Evolutionary conservation across 352 stramenopile species (phyloP).

Genomic region (Pythium chondricola): DNA sequence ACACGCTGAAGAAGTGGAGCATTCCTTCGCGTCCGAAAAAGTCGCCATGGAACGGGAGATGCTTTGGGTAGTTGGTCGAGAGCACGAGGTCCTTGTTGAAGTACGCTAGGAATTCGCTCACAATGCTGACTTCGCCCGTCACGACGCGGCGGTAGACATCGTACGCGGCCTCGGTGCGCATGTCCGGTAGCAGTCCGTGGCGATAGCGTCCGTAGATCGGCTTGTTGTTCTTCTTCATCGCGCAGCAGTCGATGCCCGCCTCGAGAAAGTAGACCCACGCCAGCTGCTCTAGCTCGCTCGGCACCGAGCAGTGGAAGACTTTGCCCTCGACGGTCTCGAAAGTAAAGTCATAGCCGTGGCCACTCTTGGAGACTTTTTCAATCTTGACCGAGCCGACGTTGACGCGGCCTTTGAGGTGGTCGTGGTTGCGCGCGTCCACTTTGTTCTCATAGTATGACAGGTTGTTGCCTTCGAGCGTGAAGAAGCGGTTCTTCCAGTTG

Average conservation of each 20-base stretch:
- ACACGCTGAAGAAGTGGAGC: conserved; percentile 69
- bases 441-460: conserved; percentile 89
- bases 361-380: conserved; percentile 73
- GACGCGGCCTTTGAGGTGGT: conserved; percentile 80
- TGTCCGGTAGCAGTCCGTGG: conserved; percentile 60
- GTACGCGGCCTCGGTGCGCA: conserved; percentile 73
- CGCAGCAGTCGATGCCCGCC: conserved; percentile 68
- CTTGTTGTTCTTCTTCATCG: conserved; percentile 82
- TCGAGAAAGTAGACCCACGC: conserved; percentile 85
- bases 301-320: conserved; percentile 74
- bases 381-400: conserved; percentile 70
- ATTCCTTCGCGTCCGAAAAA: conserved; percentile 84
- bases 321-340: conserved; percentile 84
- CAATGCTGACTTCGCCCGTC: conserved; percentile 35
- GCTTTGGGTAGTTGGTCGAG: conserved; percentile 76
- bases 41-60: conserved; percentile 66
- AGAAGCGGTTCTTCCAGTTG: conserved; percentile 87
- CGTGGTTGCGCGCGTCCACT: conserved; percentile 80
- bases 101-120: conserved; percentile 72
- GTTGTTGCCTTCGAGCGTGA: conserved; percentile 82
- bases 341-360: conserved; percentile 78
- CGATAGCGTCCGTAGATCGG: conserved; percentile 77
- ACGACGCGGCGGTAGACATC: conserved; percentile 69
- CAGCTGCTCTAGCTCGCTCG: conserved; percentile 75
- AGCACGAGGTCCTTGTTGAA: conserved; percentile 90